Evolutionary conservation across 208 protist species (phyloP).

Genomic region (Crithidia bombi): DNA sequence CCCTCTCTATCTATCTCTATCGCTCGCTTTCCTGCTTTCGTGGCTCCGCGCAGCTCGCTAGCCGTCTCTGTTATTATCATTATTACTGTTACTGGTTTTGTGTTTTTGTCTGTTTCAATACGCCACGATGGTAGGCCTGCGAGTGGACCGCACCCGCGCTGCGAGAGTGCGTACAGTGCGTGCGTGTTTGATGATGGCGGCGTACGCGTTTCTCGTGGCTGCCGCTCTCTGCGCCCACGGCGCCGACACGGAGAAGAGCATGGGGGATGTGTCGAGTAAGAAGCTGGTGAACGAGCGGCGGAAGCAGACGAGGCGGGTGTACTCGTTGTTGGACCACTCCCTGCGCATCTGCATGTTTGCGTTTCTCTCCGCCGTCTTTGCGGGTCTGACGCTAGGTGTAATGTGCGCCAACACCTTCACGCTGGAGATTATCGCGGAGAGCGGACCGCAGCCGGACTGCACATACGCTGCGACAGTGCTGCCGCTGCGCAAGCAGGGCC

Average conservation of each 20-base stretch:
- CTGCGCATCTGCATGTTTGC: slow-evolving; percentile 57
- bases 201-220: slow-evolving; percentile 7
- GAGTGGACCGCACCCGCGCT: slow-evolving; percentile 2
- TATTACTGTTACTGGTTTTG: background rate
- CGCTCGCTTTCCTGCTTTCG: background rate
- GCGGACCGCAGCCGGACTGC: slow-evolving; percentile 75
- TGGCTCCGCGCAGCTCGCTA: background rate
- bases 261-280: background rate
- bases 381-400: slow-evolving; percentile 89
- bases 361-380: slow-evolving; percentile 87
- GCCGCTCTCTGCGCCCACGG: slow-evolving; percentile 15
- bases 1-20: too few relatives aligned
- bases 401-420: slow-evolving; percentile 90
- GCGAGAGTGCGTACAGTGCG: slow-evolving; percentile 16
- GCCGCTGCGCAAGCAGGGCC: slow-evolving; percentile 75
- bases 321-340: slow-evolving; percentile 64
- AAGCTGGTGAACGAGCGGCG: slow-evolving; percentile 29
- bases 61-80: background rate
- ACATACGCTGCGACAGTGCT: slow-evolving; percentile 79
- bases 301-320: slow-evolving; percentile 61
- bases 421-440: slow-evolving; percentile 88
- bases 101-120: background rate
- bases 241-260: background rate
- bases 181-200: slow-evolving; percentile 21
- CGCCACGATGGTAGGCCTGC: background rate